phyloP scores from a whole-genome alignment of 495 filamentous ascomycete species.

The Aspergillus baeticus region DNA sequence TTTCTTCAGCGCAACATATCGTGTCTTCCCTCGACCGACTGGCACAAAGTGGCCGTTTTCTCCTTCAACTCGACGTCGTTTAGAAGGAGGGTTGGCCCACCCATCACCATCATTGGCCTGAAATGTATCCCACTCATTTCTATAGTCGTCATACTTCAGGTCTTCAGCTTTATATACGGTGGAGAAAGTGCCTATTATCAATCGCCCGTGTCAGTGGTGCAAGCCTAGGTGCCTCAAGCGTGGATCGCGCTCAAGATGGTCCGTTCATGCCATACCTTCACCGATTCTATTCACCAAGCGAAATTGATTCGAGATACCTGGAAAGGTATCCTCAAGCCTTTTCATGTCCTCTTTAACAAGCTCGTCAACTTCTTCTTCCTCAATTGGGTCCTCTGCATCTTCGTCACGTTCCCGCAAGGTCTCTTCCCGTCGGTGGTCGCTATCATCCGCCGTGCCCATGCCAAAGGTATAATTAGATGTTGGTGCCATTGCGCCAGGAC shows the following conservation, averaged over 20 bases:
- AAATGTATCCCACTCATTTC: conserved; percentile 81
- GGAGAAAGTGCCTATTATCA: conserved; percentile 79
- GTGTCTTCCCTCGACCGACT: conserved; percentile 45
- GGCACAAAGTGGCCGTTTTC: conserved; percentile 27
- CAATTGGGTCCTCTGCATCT: conserved; percentile 43
- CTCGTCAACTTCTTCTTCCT: conserved; percentile 65
- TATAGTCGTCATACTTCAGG: conserved; percentile 76
- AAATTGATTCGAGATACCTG: conserved; percentile 77
- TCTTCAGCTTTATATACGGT: conserved; percentile 99
- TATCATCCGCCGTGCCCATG: conserved; percentile 26
- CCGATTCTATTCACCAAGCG: conserved; percentile 95
- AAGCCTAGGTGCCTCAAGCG: neutral
- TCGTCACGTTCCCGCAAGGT: conserved; percentile 26
- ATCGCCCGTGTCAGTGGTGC: neutral
- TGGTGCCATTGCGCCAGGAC: conserved; percentile 16
- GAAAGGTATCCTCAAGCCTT: conserved; percentile 76
- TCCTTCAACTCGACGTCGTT: conserved; percentile 40
- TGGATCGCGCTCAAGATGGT: neutral
- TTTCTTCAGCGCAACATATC: conserved; percentile 96
- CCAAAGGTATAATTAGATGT: conserved; percentile 31
- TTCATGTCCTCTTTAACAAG: conserved; percentile 81
- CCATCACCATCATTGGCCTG: conserved; percentile 57
- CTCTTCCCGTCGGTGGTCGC: conserved; percentile 28
- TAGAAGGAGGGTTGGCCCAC: conserved; percentile 61
- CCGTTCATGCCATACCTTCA: conserved; percentile 61